Base-by-base conservation (phyloP, 192 early-diverging fungal genomes). In the Linnemannia zychae region DNA sequence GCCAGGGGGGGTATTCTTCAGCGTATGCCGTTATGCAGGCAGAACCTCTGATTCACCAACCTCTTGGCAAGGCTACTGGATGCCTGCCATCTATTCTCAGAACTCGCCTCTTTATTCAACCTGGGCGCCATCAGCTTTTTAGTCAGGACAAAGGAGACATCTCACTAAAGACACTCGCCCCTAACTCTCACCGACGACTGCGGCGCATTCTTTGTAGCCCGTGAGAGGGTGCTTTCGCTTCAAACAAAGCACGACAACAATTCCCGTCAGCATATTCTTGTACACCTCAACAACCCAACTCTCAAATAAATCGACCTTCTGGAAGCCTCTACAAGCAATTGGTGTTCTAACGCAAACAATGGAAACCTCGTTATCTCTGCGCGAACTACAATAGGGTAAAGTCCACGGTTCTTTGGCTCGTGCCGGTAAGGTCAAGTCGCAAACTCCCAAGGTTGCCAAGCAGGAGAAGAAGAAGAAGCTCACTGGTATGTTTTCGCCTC, bases 391-490 rank as follows among this genome's bases (percentile, higher is more conserved):
- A 82, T 90, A 98, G 98, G 98, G 97, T 95, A 99, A 99, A 95
- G 98, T 99, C 89, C 98, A 99, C 95, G 98, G 98, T 93, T 98
- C 97, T 86, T 95, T 99, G 89, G 96, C 98, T 92, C 98, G 98
- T 99, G 98, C 98, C 93, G 98, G 98, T 95, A 99, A 99, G 92
- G 98, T 99, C 91, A 99, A 99, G 97, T 95, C 95, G 81, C 98
- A 99, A 92, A 96, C 95, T 86, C 97, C 98, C 87, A 98, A 98
- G 93, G 98, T 99, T 81, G 97, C 97, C 86, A 94, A 95, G 93
- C 94, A 97, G 88, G 97, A 98, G 89, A 97, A 98, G 95, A 93
- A 96, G 91, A 99, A 99, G 95, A 93, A 96, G 92, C 88, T 89
- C 87, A 89, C 90, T 80, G 94, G 82, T 82, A 82, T 67, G 87